Percentiles rank a stretch among this genome's conserved stretches.
phyloP scores from a whole-genome alignment of 2,329 filamentous ascomycete genomes.

The Fusarium verticillioides region DNA sequence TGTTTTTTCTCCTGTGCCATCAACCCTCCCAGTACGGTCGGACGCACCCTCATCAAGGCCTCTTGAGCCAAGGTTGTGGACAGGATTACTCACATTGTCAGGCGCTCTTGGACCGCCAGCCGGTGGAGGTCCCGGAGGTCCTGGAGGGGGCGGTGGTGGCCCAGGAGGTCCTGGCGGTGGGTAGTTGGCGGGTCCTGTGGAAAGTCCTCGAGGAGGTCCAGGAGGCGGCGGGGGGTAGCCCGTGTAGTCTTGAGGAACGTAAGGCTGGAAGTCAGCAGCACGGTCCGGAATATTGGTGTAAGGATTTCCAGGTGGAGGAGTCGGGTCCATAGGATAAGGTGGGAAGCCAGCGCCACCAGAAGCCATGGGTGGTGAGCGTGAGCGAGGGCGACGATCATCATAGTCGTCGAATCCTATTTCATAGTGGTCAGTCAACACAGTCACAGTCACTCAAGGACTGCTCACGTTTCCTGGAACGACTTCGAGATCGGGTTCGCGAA shows the following conservation, averaged over 20 bases:
- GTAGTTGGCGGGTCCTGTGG: slow-evolving; percentile 8
- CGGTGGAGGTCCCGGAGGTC: slow-evolving; percentile 49
- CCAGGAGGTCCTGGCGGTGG: slow-evolving; percentile 44
- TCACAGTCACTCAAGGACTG: slow-evolving; percentile 7
- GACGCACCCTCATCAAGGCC: slow-evolving; percentile 54
- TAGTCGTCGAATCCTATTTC: slow-evolving; percentile 47
- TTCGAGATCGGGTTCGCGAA: slow-evolving; percentile 33
- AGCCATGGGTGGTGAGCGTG: slow-evolving; percentile 60
- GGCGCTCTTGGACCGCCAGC: slow-evolving; percentile 50
- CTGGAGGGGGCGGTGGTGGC: slow-evolving; percentile 41
- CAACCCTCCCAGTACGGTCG: slow-evolving; percentile 43
- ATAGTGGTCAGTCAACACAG: slow-evolving; percentile 24
- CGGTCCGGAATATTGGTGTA: slow-evolving; percentile 53
- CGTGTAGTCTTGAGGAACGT: slow-evolving; percentile 57
- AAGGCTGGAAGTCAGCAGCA: slow-evolving; percentile 52
- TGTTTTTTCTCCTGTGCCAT: not conserved
- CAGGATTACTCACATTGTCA: slow-evolving; percentile 58
- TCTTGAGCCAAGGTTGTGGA: slow-evolving; percentile 44
- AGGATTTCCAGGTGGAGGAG: slow-evolving; percentile 38
- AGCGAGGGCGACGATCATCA: slow-evolving; percentile 53
- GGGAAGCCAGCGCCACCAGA: slow-evolving; percentile 64
- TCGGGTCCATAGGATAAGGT: slow-evolving; percentile 51
- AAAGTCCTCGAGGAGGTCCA: slow-evolving; percentile 42
- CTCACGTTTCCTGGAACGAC: slow-evolving; percentile 47
- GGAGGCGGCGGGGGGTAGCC: slow-evolving; percentile 55